phyloP scores from a whole-genome alignment of 768 basidiomycete species.

The Termitomyces sp. region DNA sequence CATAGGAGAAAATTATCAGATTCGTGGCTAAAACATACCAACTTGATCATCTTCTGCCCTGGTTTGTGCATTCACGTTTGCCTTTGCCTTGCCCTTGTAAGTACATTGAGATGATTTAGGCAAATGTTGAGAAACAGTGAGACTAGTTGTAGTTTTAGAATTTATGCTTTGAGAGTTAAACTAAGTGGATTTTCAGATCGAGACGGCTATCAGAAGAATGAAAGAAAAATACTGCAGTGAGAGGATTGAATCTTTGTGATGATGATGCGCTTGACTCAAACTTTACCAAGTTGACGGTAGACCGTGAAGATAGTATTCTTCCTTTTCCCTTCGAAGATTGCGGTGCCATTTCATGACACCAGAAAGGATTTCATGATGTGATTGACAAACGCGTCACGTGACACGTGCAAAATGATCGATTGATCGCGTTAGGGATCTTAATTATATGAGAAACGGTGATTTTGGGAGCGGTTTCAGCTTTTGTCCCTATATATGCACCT shows the following conservation, averaged over 20 bases:
- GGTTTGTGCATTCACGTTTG: constrained; percentile 1
- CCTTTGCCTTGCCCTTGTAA: constrained; percentile 20
- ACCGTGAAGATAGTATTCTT: constrained; percentile 3
- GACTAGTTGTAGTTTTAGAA: background rate
- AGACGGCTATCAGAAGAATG: background rate
- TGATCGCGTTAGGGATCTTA: no score
- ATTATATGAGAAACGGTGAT: no score
- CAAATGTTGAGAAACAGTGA: constrained; percentile 3
- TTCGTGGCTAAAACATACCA: background rate
- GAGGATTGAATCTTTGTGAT: constrained; percentile 15
- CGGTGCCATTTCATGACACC: background rate
- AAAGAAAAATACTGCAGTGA: constrained; percentile 16
- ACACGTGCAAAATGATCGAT: no score
- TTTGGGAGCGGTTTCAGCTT: no score
- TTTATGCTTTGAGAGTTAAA: constrained; percentile 6
- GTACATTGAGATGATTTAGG: constrained; percentile 1
- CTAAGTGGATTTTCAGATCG: background rate
- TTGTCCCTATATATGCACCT: no score
- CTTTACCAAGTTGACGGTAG: constrained; percentile 9
- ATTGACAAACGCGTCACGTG: no score
- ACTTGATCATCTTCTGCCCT: constrained; percentile 3
- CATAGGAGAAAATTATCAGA: background rate
- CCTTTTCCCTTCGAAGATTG: constrained; percentile 1
- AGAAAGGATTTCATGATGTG: background rate
- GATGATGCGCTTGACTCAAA: constrained; percentile 4